phyloP scores from a whole-genome alignment of 108 stramenopile species.

The Skeletonema tropicum region DNA sequence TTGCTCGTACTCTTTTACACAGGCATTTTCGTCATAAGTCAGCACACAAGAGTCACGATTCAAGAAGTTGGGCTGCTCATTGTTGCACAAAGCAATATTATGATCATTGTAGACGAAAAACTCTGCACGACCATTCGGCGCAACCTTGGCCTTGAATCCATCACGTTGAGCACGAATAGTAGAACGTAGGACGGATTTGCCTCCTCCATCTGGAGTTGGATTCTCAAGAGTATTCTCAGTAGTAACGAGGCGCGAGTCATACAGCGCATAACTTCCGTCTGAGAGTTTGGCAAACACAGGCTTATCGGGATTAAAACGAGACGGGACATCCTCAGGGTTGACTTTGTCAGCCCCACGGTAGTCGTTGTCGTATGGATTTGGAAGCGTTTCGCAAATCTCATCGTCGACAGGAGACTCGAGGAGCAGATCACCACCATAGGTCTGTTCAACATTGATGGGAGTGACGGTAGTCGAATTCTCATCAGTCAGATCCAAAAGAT shows the following conservation, averaged over 20 bases:
- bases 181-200: constrained; percentile 32
- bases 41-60: constrained; percentile 42
- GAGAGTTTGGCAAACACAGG: constrained; percentile 39
- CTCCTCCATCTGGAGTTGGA: constrained; percentile 48
- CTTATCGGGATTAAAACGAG: constrained; percentile 37
- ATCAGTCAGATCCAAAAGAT: constrained; percentile 36
- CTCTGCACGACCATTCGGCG: background rate
- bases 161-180: constrained; percentile 22
- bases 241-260: constrained; percentile 42
- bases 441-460: constrained; percentile 38
- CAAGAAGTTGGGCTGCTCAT: constrained; percentile 46
- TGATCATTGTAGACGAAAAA: constrained; percentile 37
- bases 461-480: constrained; percentile 15
- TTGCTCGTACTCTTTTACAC: constrained; percentile 17
- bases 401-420: constrained; percentile 36
- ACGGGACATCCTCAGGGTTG: constrained; percentile 36
- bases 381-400: constrained; percentile 36
- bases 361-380: constrained; percentile 49
- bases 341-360: constrained; percentile 38
- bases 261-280: constrained; percentile 37
- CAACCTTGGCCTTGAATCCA: constrained; percentile 19
- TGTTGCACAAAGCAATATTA: constrained; percentile 48
- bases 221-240: constrained; percentile 45
- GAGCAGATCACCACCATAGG: constrained; percentile 38
- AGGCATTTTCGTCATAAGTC: constrained; percentile 37